phyloP scores from a whole-genome alignment of 2,329 filamentous ascomycete genomes.

The Aspergillus jensenii region DNA sequence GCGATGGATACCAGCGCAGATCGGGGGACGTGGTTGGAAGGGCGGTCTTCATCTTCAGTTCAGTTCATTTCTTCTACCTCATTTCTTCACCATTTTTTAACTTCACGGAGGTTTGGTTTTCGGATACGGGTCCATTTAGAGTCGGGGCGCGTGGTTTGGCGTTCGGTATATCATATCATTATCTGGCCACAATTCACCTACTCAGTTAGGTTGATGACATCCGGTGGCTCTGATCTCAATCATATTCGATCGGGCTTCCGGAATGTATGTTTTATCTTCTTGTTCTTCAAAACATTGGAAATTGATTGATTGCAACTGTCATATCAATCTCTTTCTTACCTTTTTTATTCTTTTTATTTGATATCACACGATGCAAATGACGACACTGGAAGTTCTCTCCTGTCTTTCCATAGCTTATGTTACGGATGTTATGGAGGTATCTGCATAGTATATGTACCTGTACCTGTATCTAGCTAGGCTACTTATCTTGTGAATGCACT shows the following conservation, averaged over 20 bases:
- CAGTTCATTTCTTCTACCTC: not conserved
- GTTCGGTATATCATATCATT: not conserved
- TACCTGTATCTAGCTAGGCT: not conserved
- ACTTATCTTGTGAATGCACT: not conserved
- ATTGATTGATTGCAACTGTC: conserved; percentile 4
- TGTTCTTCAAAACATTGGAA: conserved; percentile 6
- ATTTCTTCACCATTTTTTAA: not conserved
- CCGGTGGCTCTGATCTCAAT: not conserved
- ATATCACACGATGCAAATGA: conserved; percentile 12
- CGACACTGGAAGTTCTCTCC: conserved; percentile 1
- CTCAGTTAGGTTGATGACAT: not conserved
- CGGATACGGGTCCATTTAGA: conserved; percentile 10
- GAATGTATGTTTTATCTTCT: conserved; percentile 1
- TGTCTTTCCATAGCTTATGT: conserved; percentile 2
- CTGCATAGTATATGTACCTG: not conserved
- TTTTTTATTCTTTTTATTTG: not conserved
- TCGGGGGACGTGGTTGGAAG: conserved; percentile 2
- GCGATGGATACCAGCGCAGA: conserved; percentile 4
- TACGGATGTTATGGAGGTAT: not conserved
- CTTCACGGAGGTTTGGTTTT: not conserved
- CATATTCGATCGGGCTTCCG: not conserved
- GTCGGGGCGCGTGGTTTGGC: conserved; percentile 7
- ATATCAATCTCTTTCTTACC: not conserved
- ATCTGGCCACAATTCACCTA: no score
- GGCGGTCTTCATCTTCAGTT: not conserved